phyloP scores from a whole-genome alignment of 495 filamentous ascomycete genomes.

The Rostrohypoxylon terebratum region DNA sequence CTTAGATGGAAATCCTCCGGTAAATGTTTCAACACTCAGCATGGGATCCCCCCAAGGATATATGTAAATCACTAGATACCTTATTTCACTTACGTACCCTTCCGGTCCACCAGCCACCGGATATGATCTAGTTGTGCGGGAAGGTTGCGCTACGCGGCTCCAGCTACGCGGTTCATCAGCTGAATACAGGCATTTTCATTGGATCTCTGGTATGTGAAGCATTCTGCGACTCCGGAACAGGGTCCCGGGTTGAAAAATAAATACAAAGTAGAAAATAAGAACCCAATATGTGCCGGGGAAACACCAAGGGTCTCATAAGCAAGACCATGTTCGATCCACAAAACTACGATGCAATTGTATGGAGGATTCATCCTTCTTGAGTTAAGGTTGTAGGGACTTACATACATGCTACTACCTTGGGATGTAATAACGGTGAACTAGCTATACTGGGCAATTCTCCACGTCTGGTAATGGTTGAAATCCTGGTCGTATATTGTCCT shows the following conservation, averaged over 20 bases:
- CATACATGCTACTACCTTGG: conserved; percentile 4
- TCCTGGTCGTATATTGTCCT: neutral
- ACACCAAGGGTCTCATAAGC: conserved; percentile 1
- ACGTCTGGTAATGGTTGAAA: neutral
- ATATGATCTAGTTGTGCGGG: conserved; percentile 1
- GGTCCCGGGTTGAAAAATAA: conserved; percentile 1
- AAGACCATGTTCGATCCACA: conserved; percentile 4
- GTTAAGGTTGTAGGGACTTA: conserved; percentile 6
- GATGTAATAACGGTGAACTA: conserved; percentile 13
- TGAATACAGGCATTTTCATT: neutral
- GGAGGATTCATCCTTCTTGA: conserved; percentile 10
- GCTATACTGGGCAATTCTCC: conserved; percentile 2
- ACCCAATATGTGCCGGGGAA: neutral
- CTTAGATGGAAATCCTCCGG: conserved; percentile 4
- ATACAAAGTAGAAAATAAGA: neutral
- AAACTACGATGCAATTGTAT: conserved; percentile 7
- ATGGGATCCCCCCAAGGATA: neutral
- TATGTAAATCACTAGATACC: neutral
- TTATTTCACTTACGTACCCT: neutral
- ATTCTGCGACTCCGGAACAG: conserved; percentile 6
- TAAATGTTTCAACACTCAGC: neutral
- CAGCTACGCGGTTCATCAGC: conserved; percentile 6
- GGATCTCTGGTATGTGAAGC: conserved; percentile 5
- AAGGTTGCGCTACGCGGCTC: conserved; percentile 1
- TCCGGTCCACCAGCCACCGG: conserved; percentile 5